Percentiles rank a stretch among this genome's conserved stretches.
Evolutionary conservation across 192 early-diverging fungal genomes (phyloP).

Genomic region (Haplosporangium gracile): DNA sequence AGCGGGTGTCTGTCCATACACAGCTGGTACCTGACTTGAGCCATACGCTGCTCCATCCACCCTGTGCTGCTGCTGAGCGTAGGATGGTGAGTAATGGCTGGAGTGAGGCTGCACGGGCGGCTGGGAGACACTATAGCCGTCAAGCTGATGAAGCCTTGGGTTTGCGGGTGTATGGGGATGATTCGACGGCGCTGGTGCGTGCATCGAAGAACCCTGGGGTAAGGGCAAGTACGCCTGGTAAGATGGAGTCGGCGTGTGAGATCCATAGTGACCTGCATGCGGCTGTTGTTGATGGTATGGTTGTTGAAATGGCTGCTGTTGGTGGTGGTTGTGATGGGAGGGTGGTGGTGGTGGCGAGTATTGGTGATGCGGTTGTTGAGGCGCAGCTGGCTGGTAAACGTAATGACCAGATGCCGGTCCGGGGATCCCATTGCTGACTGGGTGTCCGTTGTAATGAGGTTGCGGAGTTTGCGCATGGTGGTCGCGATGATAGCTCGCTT

Average conservation of each 20-base stretch:
- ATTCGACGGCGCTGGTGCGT: not conserved
- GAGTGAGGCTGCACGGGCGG: not conserved
- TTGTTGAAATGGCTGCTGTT: conserved; percentile 19
- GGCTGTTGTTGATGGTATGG: conserved; percentile 5
- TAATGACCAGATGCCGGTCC: not conserved
- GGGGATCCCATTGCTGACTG: not conserved
- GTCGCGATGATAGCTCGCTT: conserved; percentile 2
- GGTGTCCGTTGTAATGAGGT: conserved; percentile 31
- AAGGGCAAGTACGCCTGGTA: conserved; percentile 6
- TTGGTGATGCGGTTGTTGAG: conserved; percentile 8
- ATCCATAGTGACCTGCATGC: conserved; percentile 6
- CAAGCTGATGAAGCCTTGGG: not conserved
- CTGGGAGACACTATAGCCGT: conserved; percentile 4
- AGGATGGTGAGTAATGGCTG: conserved; percentile 2
- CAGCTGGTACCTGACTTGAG: not conserved
- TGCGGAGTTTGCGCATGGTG: not conserved
- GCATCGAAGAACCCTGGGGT: not conserved
- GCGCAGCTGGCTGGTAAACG: conserved; percentile 6
- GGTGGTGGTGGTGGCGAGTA: not conserved
- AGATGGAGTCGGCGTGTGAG: not conserved
- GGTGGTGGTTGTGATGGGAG: not conserved
- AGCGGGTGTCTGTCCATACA: not conserved
- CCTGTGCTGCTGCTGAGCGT: conserved; percentile 1
- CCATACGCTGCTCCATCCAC: conserved; percentile 7
- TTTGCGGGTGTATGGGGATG: not conserved